A percentile compares a stretch with the other conserved stretches of the same genome.
phyloP scores from a whole-genome alignment of 1,139 yeast species.

The Kazachstania sp. region DNA sequence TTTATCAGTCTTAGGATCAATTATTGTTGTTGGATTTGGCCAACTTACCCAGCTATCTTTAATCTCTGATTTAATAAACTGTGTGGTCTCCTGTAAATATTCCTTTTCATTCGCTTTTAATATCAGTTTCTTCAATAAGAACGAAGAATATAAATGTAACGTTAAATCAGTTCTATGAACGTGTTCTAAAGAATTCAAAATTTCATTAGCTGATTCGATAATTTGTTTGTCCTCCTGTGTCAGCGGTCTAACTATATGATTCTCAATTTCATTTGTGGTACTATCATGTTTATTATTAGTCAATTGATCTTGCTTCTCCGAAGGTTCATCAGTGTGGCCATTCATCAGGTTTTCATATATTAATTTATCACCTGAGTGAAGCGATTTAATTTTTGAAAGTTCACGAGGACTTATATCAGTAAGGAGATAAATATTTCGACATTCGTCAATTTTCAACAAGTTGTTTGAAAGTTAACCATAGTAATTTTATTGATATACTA shows the following conservation, averaged over 20 bases:
- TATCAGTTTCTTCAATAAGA: slow-evolving; percentile 22
- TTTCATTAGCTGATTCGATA: slow-evolving; percentile 20
- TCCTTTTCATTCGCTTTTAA: slow-evolving; percentile 24
- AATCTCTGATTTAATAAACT: slow-evolving; percentile 21
- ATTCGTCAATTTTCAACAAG: too few relatives aligned
- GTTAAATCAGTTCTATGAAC: slow-evolving; percentile 26
- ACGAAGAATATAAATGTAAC: slow-evolving; percentile 27
- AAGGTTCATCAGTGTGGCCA: background rate
- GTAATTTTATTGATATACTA: too few relatives aligned
- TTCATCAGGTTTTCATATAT: background rate
- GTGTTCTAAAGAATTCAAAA: slow-evolving; percentile 24
- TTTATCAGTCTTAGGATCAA: slow-evolving; percentile 22
- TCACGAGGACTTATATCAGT: too few relatives aligned
- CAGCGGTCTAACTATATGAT: background rate
- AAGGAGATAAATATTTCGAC: too few relatives aligned
- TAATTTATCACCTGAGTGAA: background rate
- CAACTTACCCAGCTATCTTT: slow-evolving; percentile 29
- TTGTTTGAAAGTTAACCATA: too few relatives aligned
- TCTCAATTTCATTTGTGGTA: background rate
- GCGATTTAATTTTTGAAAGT: background rate
- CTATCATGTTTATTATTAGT: background rate
- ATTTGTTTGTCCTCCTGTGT: slow-evolving; percentile 9
- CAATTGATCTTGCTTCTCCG: background rate
- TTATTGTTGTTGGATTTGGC: slow-evolving; percentile 25
- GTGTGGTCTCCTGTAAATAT: slow-evolving; percentile 19